Conservation (phyloP, 768 basidiomycete species). For the Hericium rajendrae region DNA sequence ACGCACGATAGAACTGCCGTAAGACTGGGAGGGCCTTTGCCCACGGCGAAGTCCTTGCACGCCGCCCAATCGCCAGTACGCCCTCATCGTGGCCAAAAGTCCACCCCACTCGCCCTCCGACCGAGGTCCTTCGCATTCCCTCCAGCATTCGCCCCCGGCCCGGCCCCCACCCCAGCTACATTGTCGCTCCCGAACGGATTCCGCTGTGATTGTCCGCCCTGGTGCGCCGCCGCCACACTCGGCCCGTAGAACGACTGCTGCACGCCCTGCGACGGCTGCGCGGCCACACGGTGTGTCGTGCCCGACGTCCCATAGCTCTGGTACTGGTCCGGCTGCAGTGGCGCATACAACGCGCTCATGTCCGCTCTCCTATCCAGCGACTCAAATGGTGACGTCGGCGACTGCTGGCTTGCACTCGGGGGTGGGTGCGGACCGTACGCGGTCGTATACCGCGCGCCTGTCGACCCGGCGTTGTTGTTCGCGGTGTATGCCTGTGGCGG, state of each 20-base stretch:
- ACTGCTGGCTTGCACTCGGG: conserved; percentile 25
- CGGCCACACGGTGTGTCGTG: conserved; percentile 31
- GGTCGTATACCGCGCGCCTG: conserved; percentile 45
- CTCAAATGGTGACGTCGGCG: conserved; percentile 40
- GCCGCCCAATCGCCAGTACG: neutral
- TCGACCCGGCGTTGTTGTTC: conserved; percentile 29
- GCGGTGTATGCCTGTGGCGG: conserved; percentile 67
- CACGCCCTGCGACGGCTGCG: conserved; percentile 41
- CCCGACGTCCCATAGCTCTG: conserved; percentile 35
- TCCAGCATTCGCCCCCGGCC: conserved; percentile 34
- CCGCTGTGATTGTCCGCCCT: conserved; percentile 23
- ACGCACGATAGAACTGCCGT: neutral
- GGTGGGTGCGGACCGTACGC: conserved; percentile 20
- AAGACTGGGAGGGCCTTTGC: too few relatives aligned
- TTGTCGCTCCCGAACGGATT: conserved; percentile 23
- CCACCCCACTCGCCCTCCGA: conserved; percentile 54
- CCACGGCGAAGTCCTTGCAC: neutral
- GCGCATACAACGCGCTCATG: conserved; percentile 62
- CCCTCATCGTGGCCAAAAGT: conserved; percentile 64
- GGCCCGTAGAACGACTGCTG: conserved; percentile 65
- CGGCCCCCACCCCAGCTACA: conserved; percentile 7
- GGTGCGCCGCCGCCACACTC: conserved; percentile 36
- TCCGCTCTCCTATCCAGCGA: conserved; percentile 54
- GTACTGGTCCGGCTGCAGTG: conserved; percentile 79
- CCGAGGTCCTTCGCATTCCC: conserved; percentile 28